Conservation (phyloP, 75 land plant genomes). For the Cryptomeria japonica region DNA sequence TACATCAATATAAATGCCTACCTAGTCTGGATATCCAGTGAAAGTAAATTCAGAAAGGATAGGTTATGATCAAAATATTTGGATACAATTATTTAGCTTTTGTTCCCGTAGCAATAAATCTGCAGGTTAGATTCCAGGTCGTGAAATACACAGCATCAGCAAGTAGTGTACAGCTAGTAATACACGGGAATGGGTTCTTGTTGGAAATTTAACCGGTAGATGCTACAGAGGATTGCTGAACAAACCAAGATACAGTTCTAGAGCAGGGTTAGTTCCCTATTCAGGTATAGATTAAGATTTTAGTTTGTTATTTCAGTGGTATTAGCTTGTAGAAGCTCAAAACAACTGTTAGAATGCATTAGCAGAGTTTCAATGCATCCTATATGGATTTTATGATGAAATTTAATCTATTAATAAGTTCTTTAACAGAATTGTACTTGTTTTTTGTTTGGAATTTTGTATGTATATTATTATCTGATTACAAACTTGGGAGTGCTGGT, state of each 20-base stretch:
- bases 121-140: slow-evolving; percentile 5
- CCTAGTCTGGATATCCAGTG: not conserved
- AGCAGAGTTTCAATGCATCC: not conserved
- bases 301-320: not conserved
- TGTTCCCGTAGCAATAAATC: not conserved
- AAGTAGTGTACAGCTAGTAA: not conserved
- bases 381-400: not conserved
- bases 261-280: not conserved
- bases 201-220: not conserved
- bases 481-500: too few species aligned
- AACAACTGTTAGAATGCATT: not conserved
- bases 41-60: not conserved
- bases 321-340: not conserved
- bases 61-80: not conserved
- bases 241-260: not conserved
- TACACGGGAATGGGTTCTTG: not conserved
- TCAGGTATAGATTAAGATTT: not conserved
- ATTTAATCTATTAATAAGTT: not conserved
- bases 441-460: not conserved
- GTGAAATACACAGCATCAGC: not conserved
- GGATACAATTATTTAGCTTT: not conserved
- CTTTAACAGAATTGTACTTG: too few species aligned
- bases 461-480: not conserved
- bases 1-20: not conserved
- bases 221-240: not conserved